phyloP scores from a whole-genome alignment of 2,329 filamentous ascomycete genomes.

The Cadophora sp. region DNA sequence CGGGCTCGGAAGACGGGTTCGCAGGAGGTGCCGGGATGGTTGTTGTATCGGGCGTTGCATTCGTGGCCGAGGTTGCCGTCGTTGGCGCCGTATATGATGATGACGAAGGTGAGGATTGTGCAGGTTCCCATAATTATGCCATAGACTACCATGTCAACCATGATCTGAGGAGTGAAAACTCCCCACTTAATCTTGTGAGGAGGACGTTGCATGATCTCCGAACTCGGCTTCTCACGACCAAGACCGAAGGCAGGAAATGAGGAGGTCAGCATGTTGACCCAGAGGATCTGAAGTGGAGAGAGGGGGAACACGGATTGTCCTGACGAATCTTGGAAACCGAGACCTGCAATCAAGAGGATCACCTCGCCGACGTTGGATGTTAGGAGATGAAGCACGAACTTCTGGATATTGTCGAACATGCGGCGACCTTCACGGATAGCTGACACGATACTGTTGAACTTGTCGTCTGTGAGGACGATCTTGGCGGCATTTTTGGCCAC shows the following conservation, averaged over 20 bases:
- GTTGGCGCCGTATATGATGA: constrained; percentile 58
- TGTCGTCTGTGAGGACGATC: constrained; percentile 73
- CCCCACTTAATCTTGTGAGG: constrained; percentile 73
- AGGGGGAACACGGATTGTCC: constrained; percentile 85
- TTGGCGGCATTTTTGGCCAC: constrained; percentile 67
- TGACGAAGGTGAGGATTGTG: constrained; percentile 56
- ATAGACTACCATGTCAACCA: constrained; percentile 81
- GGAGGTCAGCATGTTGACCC: constrained; percentile 91
- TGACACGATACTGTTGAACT: constrained; percentile 73
- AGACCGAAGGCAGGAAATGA: constrained; percentile 57
- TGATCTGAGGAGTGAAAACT: constrained; percentile 79
- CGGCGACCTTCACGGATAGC: constrained; percentile 75
- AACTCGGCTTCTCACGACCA: constrained; percentile 76
- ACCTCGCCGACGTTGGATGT: constrained; percentile 85
- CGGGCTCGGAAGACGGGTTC: constrained; percentile 60
- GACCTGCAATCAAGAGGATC: constrained; percentile 80
- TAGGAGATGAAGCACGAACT: constrained; percentile 67
- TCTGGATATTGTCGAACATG: constrained; percentile 81
- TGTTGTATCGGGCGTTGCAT: constrained; percentile 62
- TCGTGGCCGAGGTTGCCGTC: constrained; percentile 57
- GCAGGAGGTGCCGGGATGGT: constrained; percentile 56
- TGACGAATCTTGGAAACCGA: constrained; percentile 77
- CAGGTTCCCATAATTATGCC: constrained; percentile 62
- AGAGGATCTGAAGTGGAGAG: constrained; percentile 85
- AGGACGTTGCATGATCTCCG: constrained; percentile 79